phyloP scores from a whole-genome alignment of 83 land plant species.

The Picea engelmannii region DNA sequence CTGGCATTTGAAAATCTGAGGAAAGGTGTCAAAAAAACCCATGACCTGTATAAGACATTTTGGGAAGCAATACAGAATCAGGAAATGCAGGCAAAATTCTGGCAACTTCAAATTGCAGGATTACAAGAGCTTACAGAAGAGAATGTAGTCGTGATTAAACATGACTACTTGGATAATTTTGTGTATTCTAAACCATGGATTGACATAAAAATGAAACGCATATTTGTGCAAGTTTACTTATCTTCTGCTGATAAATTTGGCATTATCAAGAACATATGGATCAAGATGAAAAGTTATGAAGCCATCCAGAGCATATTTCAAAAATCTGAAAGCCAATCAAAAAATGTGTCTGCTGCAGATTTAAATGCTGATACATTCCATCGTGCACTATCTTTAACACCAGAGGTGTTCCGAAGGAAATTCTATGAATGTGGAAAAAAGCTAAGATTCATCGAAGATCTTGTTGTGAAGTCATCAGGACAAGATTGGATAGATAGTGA shows the following conservation, averaged over 20 bases:
- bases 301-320: slow-evolving; percentile 18
- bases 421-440: slow-evolving; percentile 38
- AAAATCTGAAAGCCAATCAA: slow-evolving; percentile 2
- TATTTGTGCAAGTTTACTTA: slow-evolving; percentile 31
- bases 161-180: slow-evolving; percentile 44
- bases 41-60: slow-evolving; percentile 19
- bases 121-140: slow-evolving; percentile 18
- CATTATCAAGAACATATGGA: slow-evolving; percentile 33
- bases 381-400: slow-evolving; percentile 27
- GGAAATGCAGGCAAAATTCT: slow-evolving; percentile 14
- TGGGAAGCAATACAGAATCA: slow-evolving; percentile 33
- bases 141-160: slow-evolving; percentile 23
- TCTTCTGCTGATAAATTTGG: slow-evolving; percentile 16
- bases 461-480: slow-evolving; percentile 6
- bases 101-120: slow-evolving; percentile 32
- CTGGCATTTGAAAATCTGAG: slow-evolving; percentile 24
- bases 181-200: slow-evolving; percentile 52
- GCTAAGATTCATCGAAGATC: slow-evolving; percentile 45
- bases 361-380: slow-evolving; percentile 39
- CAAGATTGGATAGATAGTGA: slow-evolving; percentile 49
- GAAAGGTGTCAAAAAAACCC: slow-evolving; percentile 28
- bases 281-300: slow-evolving; percentile 45
- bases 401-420: slow-evolving; percentile 26
- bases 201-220: slow-evolving; percentile 17
- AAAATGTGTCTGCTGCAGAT: slow-evolving; percentile 22